phyloP scores from a whole-genome alignment of 495 filamentous ascomycete species.

The Pyrenula massariospora region DNA sequence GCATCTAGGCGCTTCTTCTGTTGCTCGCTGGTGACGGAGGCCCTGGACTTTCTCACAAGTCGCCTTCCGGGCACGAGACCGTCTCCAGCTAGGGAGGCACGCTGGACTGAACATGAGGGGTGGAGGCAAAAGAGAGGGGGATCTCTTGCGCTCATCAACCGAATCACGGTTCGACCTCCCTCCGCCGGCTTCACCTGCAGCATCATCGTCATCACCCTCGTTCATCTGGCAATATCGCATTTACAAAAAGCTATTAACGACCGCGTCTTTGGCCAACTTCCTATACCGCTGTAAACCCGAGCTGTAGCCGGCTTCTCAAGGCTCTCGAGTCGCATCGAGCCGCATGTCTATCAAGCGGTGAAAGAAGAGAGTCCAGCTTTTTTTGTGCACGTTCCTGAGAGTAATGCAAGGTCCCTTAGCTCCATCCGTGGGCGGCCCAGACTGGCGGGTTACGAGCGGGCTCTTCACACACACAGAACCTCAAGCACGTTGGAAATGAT shows the following conservation, averaged over 20 bases:
- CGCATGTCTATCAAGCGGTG: not conserved
- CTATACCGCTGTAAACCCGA: no score
- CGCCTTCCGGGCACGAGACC: not conserved
- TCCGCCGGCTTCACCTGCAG: not conserved
- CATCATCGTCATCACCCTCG: not conserved
- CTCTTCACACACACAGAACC: not conserved
- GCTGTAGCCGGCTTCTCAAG: not conserved
- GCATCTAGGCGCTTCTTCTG: slow-evolving; percentile 1
- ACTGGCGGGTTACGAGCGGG: not conserved
- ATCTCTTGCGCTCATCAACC: no score
- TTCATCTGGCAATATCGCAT: no score
- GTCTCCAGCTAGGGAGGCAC: not conserved
- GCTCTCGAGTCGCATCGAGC: not conserved
- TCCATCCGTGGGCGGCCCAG: not conserved
- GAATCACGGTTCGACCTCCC: no score
- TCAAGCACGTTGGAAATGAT: not conserved
- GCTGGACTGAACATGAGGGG: not conserved
- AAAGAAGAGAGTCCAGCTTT: not conserved
- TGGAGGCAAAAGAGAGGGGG: no score
- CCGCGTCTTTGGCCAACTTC: no score
- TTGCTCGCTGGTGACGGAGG: not conserved
- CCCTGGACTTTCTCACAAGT: not conserved
- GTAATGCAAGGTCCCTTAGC: not conserved
- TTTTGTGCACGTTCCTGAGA: not conserved
- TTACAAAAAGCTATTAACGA: no score